Conservation (phyloP, 2,329 filamentous ascomycete species). For the Zymoseptoria pseudotritici region DNA sequence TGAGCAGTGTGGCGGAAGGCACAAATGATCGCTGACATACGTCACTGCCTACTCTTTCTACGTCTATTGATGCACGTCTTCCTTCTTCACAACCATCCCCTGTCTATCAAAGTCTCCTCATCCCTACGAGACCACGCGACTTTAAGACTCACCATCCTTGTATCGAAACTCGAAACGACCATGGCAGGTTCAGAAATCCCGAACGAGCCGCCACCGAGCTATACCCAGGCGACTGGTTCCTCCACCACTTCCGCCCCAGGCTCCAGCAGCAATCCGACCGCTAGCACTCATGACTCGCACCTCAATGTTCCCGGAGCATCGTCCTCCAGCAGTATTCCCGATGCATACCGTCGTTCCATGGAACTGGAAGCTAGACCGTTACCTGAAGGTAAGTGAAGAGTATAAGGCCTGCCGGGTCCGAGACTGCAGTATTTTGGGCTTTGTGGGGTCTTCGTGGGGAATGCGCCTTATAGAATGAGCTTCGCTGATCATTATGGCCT, state of each 20-base stretch:
- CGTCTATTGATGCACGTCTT: neutral
- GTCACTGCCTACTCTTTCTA: neutral
- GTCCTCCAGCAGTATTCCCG: conserved; percentile 35
- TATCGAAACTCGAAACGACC: conserved; percentile 1
- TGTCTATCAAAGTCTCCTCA: neutral
- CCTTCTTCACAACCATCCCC: neutral
- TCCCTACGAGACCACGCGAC: neutral
- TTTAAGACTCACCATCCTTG: neutral
- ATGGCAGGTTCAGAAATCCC: conserved; percentile 12
- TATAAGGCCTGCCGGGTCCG: too few relatives aligned
- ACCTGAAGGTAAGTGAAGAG: conserved; percentile 31
- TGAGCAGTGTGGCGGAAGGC: neutral
- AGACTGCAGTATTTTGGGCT: too few relatives aligned
- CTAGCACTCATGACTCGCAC: conserved; percentile 4
- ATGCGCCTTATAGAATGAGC: too few relatives aligned
- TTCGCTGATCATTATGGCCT: too few relatives aligned
- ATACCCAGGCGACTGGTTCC: conserved; percentile 17
- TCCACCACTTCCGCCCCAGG: conserved; percentile 8
- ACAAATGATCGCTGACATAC: neutral
- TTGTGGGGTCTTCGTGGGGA: too few relatives aligned
- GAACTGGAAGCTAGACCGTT: conserved; percentile 52
- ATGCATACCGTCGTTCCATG: conserved; percentile 49
- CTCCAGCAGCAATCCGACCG: conserved; percentile 5
- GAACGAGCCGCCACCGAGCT: conserved; percentile 15
- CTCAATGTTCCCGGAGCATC: conserved; percentile 20